Percentiles rank a stretch among this genome's conserved stretches.
phyloP scores from a whole-genome alignment of 2,329 filamentous ascomycete genomes.

The Ambrosiella beaveri region DNA sequence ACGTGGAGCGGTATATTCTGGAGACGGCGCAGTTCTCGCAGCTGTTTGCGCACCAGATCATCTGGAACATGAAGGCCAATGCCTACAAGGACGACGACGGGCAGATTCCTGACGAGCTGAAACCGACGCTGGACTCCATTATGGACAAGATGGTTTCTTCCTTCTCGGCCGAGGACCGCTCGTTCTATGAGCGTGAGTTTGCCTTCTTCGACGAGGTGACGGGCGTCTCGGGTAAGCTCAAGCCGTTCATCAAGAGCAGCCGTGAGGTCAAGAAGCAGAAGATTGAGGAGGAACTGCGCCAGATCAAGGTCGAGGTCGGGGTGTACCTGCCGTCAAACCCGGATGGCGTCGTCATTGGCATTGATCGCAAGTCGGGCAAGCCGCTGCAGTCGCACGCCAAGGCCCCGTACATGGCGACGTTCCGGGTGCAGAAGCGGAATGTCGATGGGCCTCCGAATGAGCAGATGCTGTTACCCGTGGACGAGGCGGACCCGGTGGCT shows the following conservation, averaged over 20 bases:
- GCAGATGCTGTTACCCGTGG: conserved; percentile 28
- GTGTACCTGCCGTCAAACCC: conserved; percentile 96
- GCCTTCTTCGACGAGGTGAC: conserved; percentile 97
- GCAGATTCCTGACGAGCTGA: conserved; percentile 74
- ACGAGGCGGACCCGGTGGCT: conserved; percentile 19
- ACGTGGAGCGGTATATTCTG: conserved; percentile 89
- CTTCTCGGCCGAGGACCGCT: conserved; percentile 61
- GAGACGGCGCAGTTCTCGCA: conserved; percentile 98
- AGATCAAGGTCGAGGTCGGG: conserved; percentile 91
- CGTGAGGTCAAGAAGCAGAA: conserved; percentile 98
- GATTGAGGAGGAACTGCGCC: conserved; percentile 93
- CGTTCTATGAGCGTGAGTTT: conserved; percentile 90
- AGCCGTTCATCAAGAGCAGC: conserved; percentile 75
- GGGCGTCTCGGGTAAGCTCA: conserved; percentile 83
- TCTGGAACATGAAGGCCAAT: conserved; percentile 99
- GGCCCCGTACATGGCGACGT: conserved; percentile 97
- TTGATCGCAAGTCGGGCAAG: conserved; percentile 94
- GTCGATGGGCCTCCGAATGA: conserved; percentile 8
- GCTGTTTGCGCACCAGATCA: conserved; percentile 95
- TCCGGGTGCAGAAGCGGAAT: conserved; percentile 73
- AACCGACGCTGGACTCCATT: conserved; percentile 82
- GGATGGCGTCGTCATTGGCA: conserved; percentile 90
- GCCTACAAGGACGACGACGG: conserved; percentile 95
- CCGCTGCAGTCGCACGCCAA: conserved; percentile 96
- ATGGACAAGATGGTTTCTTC: conserved; percentile 67